These are phyloP conservation scores for Lepiota brunneoincarnata DNA, from an alignment of 768 basidiomycete species.

Conservation along the genomic window DNA sequence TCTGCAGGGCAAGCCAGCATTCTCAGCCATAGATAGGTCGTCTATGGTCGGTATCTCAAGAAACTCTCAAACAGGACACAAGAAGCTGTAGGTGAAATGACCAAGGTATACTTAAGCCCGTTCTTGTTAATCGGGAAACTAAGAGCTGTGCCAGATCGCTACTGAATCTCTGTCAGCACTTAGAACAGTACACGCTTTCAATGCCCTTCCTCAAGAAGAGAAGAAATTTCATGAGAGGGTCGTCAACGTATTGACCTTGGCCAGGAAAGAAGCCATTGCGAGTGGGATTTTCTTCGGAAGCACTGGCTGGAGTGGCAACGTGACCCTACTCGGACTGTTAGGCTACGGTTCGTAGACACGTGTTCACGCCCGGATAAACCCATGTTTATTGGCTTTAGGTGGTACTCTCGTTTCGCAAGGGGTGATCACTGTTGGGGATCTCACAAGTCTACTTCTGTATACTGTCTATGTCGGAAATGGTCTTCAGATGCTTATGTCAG, in stretches of 20 bases:
- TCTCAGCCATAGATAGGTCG: constrained; percentile 53
- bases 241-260: constrained; percentile 65
- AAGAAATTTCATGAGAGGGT: constrained; percentile 70
- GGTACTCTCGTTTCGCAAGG: constrained; percentile 89
- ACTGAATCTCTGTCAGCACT: constrained; percentile 87
- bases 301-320: constrained; percentile 91
- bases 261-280: constrained; percentile 84
- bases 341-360: constrained; percentile 70
- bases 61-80: constrained; percentile 89
- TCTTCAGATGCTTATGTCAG: constrained; percentile 72
- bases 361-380: background rate
- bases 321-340: constrained; percentile 83
- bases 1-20: background rate
- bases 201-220: constrained; percentile 77
- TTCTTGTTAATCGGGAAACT: background rate
- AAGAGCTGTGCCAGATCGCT: constrained; percentile 52
- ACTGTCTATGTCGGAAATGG: constrained; percentile 87
- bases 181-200: constrained; percentile 89
- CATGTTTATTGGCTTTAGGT: constrained; percentile 40
- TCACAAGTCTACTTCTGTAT: constrained; percentile 88
- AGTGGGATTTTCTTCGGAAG: constrained; percentile 92
- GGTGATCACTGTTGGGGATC: constrained; percentile 86
- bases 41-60: constrained; percentile 94
- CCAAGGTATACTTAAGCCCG: constrained; percentile 49
- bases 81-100: constrained; percentile 95